Evolutionary conservation across 2,329 filamentous ascomycete genomes (phyloP), one percentile per base, ranked within the genome.

Genomic region (Ophiocordyceps camponoti-floridani): DNA sequence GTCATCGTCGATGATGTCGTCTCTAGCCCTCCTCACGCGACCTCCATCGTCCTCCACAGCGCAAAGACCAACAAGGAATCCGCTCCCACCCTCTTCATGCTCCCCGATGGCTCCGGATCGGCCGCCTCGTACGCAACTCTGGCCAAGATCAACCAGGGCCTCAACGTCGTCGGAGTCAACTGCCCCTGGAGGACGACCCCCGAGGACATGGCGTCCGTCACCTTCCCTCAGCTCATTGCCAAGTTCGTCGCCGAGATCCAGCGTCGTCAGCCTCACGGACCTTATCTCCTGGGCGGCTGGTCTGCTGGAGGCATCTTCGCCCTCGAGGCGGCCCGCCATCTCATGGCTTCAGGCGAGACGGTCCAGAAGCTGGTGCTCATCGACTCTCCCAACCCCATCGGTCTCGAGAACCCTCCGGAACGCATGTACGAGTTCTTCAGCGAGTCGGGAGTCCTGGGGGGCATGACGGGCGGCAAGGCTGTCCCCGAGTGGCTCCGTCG

Each of bases 301-400:
- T 83, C 76, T n/a, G 82, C 80, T 1, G 83, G 82, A 26, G 82
- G 82, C 33, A 79, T 84, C 42, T 77, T 79, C 47, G 79, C 81
- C 40, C 84, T 75, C 53, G 77, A 82, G 51, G 76, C 77, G 10
- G 71, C 76, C 14, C 70, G 71, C 45, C 73, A 79, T 49, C 66
- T 84, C 14, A 68, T 68, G 47, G 67, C 69, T 48, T 67, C 66
- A 3, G 72, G 73, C 14, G 73, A 82, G 41, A 56, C 56, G 16
- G 75, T 82, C 4, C 70, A 74, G 5, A 64, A 72, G 44, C 65
- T 84, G 11, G 66, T 83, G 44, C 65, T 84, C 44, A 73, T 84
- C 43, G 80, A 84, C 53, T 67, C 77, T 0, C 79, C 79, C 0
- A 78, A 73, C 54, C 79, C 79, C 1, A 65, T 79, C 47, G 77